Evolutionary conservation across 208 protist genomes (phyloP), one percentile per base, ranked within the genome.

Genomic region (Trypanosoma congolense): DNA sequence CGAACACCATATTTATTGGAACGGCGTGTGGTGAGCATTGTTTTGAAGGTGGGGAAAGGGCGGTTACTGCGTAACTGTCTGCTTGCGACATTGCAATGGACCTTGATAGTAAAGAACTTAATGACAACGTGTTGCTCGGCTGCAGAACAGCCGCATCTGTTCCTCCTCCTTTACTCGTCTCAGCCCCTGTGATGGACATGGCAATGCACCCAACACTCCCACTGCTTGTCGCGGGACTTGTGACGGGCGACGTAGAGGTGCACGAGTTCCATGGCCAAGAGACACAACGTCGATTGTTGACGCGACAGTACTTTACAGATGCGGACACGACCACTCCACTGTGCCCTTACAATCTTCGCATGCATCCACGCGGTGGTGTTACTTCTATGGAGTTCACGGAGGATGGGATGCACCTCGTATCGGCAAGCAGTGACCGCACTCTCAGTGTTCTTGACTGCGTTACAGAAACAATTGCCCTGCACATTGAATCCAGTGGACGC

Each of bases 381-480:
- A 70, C 83, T 19, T 53, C 76, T n/a, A 78, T 94, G 68, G 83
- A 94, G 75, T 94, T 94, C 64, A 94, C 87, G 2, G 87, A 91
- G 59, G 80, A 91, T 54, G 87, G 87, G 10, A 57, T 65, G 21
- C 89, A 94, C 45, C 69, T 94, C 12, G 87, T 92, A 3, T 81
- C 79, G 28, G 77, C 64, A 16, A 90, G 87, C 49, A 83, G 87
- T 61, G 87, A 94, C 61, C 63, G 77, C 45, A 87, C 71, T 35
- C 73, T 94, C 21, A 83, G 70, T 40, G 83, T 94, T 21, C 49
- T 94, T 63, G 87, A 94, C 73, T 94, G 87, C 53, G 79, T 82
- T 12, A 70, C 80, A 18, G 52, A 72, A 46, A 62, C 70, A 3
- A 74, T 90, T 1, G 83, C 81, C 3, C 77, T 94, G 50, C 81